Evolutionary conservation across 352 stramenopile species (phyloP), one percentile per base, ranked within the genome.

Genomic region (Pythium oligandrum): DNA sequence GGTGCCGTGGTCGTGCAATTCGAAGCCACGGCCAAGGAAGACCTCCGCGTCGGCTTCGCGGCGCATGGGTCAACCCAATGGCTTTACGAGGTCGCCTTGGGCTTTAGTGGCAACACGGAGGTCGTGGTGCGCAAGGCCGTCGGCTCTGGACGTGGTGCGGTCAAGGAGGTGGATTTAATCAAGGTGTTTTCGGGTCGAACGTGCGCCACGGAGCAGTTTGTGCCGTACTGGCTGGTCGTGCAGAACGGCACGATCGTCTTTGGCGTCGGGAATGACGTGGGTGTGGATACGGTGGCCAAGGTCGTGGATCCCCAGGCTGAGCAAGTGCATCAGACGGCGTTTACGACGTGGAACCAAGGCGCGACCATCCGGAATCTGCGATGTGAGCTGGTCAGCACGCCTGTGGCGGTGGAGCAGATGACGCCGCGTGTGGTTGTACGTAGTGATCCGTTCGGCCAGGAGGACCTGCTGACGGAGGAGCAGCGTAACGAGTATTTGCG

Each of bases 21-120:
- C 37, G 80, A 91, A 55, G 80, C 78, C 31, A 71, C 55, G 5
- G 64, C 73, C 12, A 78, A 68, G 17, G 80, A 89, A 50, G 80
- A 91, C 54, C 54, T 91, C 9, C 80, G 80, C 38, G 68, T 91
- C 3, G 80, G 78, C 1, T 86, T 89, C 36, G 80, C 80, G 3
- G 51, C 39, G 33, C 59, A 50, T 30, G 53, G 48, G 44, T 59
- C 11, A 9, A 63, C 50, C 2, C 59, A 86, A 34, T 89, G 78
- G 78, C 55, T 54, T 34, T 89, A 86, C 58, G 80, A 91, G 55
- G 66, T 88, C 34, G 74, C 73, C 3, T 46, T 89, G 39, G 80
- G 80, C 40, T 79, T 67, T 34, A 91, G 68, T 49, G 80, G 80
- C 59, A 91, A 91, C 40, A 91, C 80, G 6, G 80, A 91, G 58